Base-by-base conservation (phyloP, 495 filamentous ascomycete species). In the Podospora pseudocomata region DNA sequence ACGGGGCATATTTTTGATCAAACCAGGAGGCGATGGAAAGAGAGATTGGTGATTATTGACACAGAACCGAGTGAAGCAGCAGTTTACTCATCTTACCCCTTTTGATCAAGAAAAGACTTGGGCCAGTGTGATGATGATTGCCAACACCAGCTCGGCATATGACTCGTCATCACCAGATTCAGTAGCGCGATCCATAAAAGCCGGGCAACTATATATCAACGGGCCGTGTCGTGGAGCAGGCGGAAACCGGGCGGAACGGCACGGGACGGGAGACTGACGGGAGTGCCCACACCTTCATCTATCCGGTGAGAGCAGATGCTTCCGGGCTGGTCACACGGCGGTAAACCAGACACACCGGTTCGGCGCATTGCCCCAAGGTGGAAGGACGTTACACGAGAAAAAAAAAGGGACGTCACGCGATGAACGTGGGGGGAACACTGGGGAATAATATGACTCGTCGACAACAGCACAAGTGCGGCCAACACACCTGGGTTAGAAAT, bases 261-360 rank as follows among this genome's bases (percentile, higher is more conserved):
- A 65, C 69, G 69, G 60, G 54, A 69, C 72, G 72, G 74, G 61
- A 74, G 30, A 32, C 4, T 32, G 2, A 67, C 62, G 58, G 65
- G 62, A 60, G 56, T 55, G 23, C 27, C 64, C 64, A 66, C 65
- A n/a, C 39, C 39, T 49, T 49, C 39, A 49, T 16, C 13, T 49
- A 49, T 11, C 39, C 39, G 39, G 39, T 49, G 39, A 49, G 39
- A 49, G 15, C 13, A 49, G 39, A 16, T 49, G 39, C 13, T 9
- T 13, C 2, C 39, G 39, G 39, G 13, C 39, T 49, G 39, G 39
- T 49, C 6, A 49, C 39, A 11, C 13, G 9, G 9, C 26, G 59
- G n/a, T 26, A 61, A 61, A 32, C 59, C 4, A 30, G 59, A 23
- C 23, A 30, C 59, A 61, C 59, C 26, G 23, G 59, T 61, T 13